These are phyloP conservation scores for Vachellia collinsii DNA, from an alignment of 306 rosid genomes.

Conservation along the genomic window DNA sequence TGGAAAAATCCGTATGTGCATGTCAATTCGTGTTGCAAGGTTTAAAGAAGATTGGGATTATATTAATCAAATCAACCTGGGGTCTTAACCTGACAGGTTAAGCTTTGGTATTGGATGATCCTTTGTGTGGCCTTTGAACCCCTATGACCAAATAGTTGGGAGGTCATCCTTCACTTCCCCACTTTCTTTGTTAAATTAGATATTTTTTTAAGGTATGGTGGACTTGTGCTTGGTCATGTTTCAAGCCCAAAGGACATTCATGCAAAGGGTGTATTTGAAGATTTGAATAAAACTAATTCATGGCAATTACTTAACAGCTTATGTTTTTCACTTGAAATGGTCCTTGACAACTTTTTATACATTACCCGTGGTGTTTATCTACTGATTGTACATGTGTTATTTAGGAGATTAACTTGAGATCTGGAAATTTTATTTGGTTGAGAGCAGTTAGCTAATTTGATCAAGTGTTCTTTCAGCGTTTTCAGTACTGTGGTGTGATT, in stretches of 20 bases:
- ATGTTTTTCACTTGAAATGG: neutral
- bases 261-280: neutral
- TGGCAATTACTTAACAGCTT: neutral
- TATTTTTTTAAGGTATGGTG: neutral
- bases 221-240: neutral
- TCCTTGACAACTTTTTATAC: conserved; percentile 17
- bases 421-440: neutral
- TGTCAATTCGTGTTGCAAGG: neutral
- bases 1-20: neutral
- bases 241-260: neutral
- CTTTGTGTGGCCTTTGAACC: neutral
- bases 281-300: too few species aligned
- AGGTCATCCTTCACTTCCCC: neutral
- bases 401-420: neutral
- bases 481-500: neutral
- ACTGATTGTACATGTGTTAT: neutral
- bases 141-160: too few species aligned
- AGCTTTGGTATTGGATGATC: neutral
- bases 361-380: neutral
- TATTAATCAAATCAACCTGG: neutral
- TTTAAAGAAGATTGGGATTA: neutral
- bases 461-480: neutral
- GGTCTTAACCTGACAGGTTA: neutral
- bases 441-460: neutral
- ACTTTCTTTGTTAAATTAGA: neutral